A percentile compares a stretch with the other conserved stretches of the same genome.
phyloP scores from a whole-genome alignment of 345 rosid genomes.

The Durio zibethinus region DNA sequence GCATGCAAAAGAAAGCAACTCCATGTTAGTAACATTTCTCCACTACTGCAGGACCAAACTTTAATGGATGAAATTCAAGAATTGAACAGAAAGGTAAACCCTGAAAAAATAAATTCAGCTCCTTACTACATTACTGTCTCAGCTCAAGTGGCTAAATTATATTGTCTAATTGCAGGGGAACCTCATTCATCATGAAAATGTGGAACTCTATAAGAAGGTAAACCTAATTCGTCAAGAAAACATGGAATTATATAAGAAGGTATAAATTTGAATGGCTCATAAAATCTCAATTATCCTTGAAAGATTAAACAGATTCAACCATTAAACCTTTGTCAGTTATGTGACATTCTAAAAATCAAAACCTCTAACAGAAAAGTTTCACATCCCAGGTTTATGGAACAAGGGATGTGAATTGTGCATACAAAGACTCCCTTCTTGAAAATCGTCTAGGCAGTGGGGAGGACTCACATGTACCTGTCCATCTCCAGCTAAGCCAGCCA shows the following conservation, averaged over 20 bases:
- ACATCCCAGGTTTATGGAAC: conserved; percentile 43
- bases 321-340: conserved; percentile 1
- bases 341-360: conserved; percentile 27
- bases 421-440: conserved; percentile 33
- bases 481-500: conserved; percentile 70
- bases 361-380: conserved; percentile 23
- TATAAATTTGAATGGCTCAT: conserved; percentile 18
- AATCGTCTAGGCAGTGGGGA: conserved; percentile 46
- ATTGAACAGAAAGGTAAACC: conserved; percentile 47
- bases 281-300: conserved; percentile 5
- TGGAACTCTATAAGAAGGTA: conserved; percentile 73
- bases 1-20: not conserved
- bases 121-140: conserved; percentile 4
- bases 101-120: conserved; percentile 10
- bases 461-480: conserved; percentile 50
- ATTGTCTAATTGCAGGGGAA: conserved; percentile 45
- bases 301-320: conserved; percentile 19
- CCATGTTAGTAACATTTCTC: conserved; percentile 14
- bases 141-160: conserved; percentile 21
- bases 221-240: conserved; percentile 46
- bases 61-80: conserved; percentile 63
- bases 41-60: conserved; percentile 49
- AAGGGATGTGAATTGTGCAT: conserved; percentile 40
- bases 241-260: conserved; percentile 42
- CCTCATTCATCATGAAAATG: conserved; percentile 58